These are phyloP conservation scores for Podila epicladia DNA, from an alignment of 192 early-diverging fungal species.

Conservation along the genomic window DNA sequence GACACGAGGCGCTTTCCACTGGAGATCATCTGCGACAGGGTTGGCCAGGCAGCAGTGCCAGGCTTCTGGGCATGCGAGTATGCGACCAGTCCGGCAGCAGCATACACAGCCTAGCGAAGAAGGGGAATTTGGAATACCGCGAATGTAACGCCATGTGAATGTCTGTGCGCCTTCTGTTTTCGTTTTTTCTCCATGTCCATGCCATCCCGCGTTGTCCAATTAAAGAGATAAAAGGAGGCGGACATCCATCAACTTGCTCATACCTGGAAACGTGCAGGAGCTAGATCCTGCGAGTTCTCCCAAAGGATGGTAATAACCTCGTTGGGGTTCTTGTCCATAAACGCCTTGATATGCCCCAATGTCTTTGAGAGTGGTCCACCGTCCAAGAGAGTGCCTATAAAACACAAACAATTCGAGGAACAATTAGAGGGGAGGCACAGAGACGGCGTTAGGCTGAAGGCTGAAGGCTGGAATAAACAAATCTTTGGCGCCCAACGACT, in stretches of 20 bases:
- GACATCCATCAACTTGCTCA: neutral
- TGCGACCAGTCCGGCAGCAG: slow-evolving; percentile 59
- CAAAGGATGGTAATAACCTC: slow-evolving; percentile 43
- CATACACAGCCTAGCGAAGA: slow-evolving; percentile 16
- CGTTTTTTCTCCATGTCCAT: too few relatives aligned
- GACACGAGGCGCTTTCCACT: slow-evolving; percentile 72
- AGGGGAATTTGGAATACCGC: neutral
- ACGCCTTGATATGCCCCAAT: slow-evolving; percentile 33
- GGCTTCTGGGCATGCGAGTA: slow-evolving; percentile 61
- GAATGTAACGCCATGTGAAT: neutral
- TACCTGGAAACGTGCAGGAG: slow-evolving; percentile 43
- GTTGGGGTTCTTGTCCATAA: slow-evolving; percentile 46
- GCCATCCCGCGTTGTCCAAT: neutral
- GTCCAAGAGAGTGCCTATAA: slow-evolving; percentile 18
- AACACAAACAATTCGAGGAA: neutral
- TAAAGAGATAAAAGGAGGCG: neutral
- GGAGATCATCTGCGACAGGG: slow-evolving; percentile 70
- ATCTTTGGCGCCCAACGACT: neutral
- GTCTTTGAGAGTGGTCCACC: slow-evolving; percentile 25
- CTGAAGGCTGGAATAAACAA: neutral
- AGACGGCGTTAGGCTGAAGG: too few relatives aligned
- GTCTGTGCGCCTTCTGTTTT: neutral
- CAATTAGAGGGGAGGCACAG: neutral
- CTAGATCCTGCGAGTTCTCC: slow-evolving; percentile 25
- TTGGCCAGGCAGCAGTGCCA: slow-evolving; percentile 69